Base-by-base conservation (phyloP, 208 protist genomes). In the Leishmania turanica region DNA sequence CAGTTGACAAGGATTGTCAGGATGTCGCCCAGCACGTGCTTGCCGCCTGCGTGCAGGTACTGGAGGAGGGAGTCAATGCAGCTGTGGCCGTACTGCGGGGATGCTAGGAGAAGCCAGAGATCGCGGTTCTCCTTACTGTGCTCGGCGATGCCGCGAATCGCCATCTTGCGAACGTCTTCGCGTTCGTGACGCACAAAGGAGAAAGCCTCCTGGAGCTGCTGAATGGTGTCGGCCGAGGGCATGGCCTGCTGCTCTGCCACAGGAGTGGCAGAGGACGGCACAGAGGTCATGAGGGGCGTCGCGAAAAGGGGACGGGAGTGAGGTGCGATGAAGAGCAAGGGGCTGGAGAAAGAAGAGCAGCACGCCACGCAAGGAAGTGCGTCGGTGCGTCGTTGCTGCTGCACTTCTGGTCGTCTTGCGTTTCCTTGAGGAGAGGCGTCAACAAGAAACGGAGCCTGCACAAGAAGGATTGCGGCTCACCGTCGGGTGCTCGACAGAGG, bases 151-250 rank as follows among this genome's bases (percentile, higher is more conserved):
- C 92, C 92, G 34, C 90, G 91, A 34, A 94, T 84, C 1, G 94
- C 92, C 89, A 96, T 93, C 84, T 96, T 95, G 27, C 92, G 94
- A 27, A 97, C 90, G 84, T 97, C 94, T 66, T 97, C 91, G 3
- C 94, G 87, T 45, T 92, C 89, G 75, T 90, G 91, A 0, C 51
- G 62, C 11, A 96, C 77, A 62, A 97, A 97, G 51, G 60, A 77
- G 78, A 96, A 97, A 64, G 92, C 80, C 80, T 97, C 92, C 31
- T 79, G 78, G 47, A 94, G 87, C n/a, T 90, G 83, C 21, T 78
- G 60, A 9, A 88, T 79, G 0, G 69, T 76, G 79, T 91, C 88
- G 0, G 72, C 53, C 4, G 80, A 78, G 8, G 53, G 65, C 54
- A 83, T 24, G 7, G 40, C 40, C 21, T 47, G 66, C 66, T 71